phyloP scores from a whole-genome alignment of 116 monocot genomes.

The Iris pallida region DNA sequence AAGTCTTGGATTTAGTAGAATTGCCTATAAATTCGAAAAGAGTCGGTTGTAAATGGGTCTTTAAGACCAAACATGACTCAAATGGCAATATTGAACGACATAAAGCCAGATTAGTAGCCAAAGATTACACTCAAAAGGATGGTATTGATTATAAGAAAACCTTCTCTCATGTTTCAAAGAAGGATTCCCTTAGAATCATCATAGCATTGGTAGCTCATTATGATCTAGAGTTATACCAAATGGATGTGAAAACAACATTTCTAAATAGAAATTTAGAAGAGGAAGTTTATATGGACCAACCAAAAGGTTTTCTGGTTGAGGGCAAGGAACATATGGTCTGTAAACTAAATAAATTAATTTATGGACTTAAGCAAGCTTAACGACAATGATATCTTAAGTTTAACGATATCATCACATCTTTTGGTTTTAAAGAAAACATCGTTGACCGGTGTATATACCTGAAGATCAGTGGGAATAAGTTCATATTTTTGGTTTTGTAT shows the following conservation, averaged over 20 bases:
- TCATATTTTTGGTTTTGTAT: too few species aligned
- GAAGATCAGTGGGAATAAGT: too few species aligned
- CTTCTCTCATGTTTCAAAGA: neutral
- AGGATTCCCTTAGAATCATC: neutral
- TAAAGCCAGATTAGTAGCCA: neutral
- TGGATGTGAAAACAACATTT: neutral
- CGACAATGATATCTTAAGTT: too few species aligned
- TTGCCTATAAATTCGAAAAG: neutral
- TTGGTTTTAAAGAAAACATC: too few species aligned
- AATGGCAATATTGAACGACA: constrained; percentile 1
- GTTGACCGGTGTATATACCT: too few species aligned
- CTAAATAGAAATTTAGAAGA: neutral
- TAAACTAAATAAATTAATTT: too few species aligned
- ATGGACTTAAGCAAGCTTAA: too few species aligned
- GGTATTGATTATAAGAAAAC: neutral
- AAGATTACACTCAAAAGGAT: neutral
- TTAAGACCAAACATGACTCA: neutral
- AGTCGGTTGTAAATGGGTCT: neutral
- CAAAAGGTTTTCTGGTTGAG: too few species aligned
- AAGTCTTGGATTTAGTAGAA: neutral
- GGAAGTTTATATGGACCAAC: too few species aligned
- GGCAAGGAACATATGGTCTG: too few species aligned
- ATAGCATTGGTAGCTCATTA: neutral
- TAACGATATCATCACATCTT: too few species aligned
- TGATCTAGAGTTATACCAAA: neutral